Conservation (phyloP, 2,329 filamentous ascomycete species). For the Shiraia bambusicola region DNA sequence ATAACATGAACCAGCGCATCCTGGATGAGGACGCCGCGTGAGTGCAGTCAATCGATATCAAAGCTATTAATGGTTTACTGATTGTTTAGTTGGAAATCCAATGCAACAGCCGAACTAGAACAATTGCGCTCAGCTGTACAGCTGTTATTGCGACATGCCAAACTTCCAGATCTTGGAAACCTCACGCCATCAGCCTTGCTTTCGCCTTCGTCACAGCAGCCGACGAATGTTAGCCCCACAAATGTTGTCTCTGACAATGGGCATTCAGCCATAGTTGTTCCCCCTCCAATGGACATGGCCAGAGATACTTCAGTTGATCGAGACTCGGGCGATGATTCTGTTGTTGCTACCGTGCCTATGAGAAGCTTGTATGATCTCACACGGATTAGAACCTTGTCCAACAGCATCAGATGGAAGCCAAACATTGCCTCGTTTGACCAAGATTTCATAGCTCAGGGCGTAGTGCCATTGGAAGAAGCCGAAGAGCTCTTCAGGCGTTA, state of each 20-base stretch:
- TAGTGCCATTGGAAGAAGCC: constrained; percentile 29
- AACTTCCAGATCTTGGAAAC: constrained; percentile 27
- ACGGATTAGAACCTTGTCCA: constrained; percentile 36
- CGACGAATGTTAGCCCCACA: constrained; percentile 22
- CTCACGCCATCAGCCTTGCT: constrained; percentile 15
- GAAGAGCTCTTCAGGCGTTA: constrained; percentile 35
- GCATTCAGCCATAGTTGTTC: constrained; percentile 24
- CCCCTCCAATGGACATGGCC: constrained; percentile 38
- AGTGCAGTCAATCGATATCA: constrained; percentile 6
- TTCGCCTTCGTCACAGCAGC: constrained; percentile 9
- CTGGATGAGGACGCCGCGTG: constrained; percentile 37
- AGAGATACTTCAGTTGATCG: constrained; percentile 36
- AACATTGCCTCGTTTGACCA: constrained; percentile 29
- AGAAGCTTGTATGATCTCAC: constrained; percentile 38
- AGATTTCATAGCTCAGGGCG: constrained; percentile 37
- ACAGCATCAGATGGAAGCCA: constrained; percentile 25
- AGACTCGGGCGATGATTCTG: constrained; percentile 28
- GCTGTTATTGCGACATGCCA: constrained; percentile 28
- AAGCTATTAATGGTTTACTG: too few species aligned
- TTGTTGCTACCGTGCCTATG: constrained; percentile 38
- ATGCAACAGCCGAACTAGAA: constrained; percentile 27
- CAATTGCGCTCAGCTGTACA: constrained; percentile 33
- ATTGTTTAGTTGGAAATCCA: constrained; percentile 34
- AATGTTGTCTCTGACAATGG: constrained; percentile 30
- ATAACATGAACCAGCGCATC: constrained; percentile 43